Evolutionary conservation across 2,329 filamentous ascomycete genomes (phyloP), one percentile per base, ranked within the genome.

Genomic region (Alternaria viburni): DNA sequence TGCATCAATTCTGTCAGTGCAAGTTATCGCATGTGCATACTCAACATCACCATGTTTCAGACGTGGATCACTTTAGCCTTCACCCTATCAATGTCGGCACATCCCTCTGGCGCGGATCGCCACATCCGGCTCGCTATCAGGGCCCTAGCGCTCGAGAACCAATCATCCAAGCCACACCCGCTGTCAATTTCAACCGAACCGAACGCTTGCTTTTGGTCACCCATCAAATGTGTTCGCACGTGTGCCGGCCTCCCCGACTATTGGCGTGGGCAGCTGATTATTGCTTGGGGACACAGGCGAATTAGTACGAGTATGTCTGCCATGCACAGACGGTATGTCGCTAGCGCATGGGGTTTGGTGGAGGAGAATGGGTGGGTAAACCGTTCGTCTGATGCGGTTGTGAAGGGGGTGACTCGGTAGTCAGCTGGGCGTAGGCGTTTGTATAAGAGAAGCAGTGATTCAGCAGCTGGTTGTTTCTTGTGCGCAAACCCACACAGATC

Each of bases 101-200:
- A 64, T 58, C 57, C 63, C 56, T 64, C 64, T 43, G 28, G 32
- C 28, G 49, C 23, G n/a, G 41, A 25, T 59, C 54, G 57, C 67
- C 56, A 64, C 62, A 54, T 60, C 57, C 57, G 60, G 47, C 51
- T 44, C 62, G 54, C 58, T 58, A 57, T 55, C 41, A 61, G 59
- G 56, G 57, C 44, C 55, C 50, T 17, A 56, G 55, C 50, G 47
- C 45, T 49, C 57, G 49, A 59, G 46, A 67, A 56, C 62, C 67
- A 65, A 65, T 56, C 59, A 63, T 54, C 46, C 44, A 44, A 61
- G 65, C 65, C 60, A 67, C 65, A 57, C 50, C 66, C 59, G 57
- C 54, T 49, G 41, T 21, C 23, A 47, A 49, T 21, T 55, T 23
- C 59, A 43, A 52, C 28, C 36, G 9, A 44, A 19, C 58, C 54